Evolutionary conservation across 345 rosid species (phyloP).

Genomic region (Linum tenue): DNA sequence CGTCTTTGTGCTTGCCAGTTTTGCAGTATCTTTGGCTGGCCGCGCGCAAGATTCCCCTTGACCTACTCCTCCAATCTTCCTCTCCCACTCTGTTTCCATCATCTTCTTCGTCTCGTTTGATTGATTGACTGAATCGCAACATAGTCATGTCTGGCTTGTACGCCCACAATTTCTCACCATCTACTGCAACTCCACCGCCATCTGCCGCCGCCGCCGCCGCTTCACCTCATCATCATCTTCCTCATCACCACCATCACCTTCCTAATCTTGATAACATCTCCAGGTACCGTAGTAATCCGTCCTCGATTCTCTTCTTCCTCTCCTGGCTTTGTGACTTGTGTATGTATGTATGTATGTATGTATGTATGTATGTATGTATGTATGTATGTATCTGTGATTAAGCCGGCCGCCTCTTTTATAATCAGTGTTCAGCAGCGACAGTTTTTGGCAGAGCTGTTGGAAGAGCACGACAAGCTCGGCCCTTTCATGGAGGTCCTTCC

Average conservation of each 20-base stretch:
- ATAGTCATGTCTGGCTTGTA: not conserved
- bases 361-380: not conserved
- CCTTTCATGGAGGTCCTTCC: conserved; percentile 3
- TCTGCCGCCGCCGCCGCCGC: not conserved
- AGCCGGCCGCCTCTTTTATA: not conserved
- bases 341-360: not conserved
- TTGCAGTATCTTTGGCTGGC: not conserved
- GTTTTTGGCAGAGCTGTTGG: conserved; percentile 1
- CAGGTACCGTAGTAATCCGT: not conserved
- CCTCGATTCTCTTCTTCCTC: not conserved
- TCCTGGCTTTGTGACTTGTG: not conserved
- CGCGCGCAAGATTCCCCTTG: not conserved
- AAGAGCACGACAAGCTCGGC: not conserved
- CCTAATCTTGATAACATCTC: not conserved
- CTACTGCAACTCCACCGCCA: not conserved
- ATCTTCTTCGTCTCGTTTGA: not conserved
- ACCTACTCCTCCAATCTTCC: too few relatives aligned
- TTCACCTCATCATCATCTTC: not conserved
- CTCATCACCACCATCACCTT: not conserved
- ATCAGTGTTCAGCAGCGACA: conserved; percentile 1
- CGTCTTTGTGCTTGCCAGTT: not conserved
- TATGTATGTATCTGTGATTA: not conserved
- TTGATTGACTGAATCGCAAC: not conserved
- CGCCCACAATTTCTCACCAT: not conserved
- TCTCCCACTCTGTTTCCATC: not conserved